Evolutionary conservation across 2,329 filamentous ascomycete genomes (phyloP).

Genomic region (Cladophialophora chaetospira): DNA sequence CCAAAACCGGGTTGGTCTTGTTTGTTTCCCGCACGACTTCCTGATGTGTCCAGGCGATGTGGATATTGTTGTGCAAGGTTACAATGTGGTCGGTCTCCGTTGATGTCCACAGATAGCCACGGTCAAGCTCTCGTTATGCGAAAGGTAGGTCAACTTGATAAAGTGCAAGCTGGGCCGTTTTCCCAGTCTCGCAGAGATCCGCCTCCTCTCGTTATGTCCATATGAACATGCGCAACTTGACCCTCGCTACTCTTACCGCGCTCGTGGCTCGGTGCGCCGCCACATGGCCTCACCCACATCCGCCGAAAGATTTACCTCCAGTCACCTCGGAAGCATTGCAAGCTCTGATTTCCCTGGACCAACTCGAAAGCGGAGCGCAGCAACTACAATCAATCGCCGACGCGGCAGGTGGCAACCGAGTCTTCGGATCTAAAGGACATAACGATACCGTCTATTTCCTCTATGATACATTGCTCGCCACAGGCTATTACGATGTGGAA

Average conservation of each 20-base stretch:
- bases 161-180: neutral
- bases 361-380: slow-evolving; percentile 28
- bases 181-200: neutral
- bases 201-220: neutral
- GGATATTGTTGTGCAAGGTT: neutral
- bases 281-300: too few relatives aligned
- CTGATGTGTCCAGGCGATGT: neutral
- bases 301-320: neutral
- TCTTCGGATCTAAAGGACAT: slow-evolving; percentile 54
- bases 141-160: neutral
- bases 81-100: neutral
- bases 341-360: slow-evolving; percentile 29
- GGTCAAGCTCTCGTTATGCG: neutral
- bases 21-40: neutral
- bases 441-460: slow-evolving; percentile 66
- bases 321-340: slow-evolving; percentile 28
- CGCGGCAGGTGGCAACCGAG: slow-evolving; percentile 31
- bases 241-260: neutral
- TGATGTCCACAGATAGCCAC: neutral
- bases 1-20: neutral
- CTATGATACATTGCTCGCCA: slow-evolving; percentile 53
- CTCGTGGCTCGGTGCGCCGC: neutral
- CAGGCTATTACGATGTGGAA: slow-evolving; percentile 40
- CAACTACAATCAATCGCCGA: slow-evolving; percentile 33
- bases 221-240: neutral